Evolutionary conservation across 768 basidiomycete species (phyloP).

Genomic region (Neoboletus subvelutipes): DNA sequence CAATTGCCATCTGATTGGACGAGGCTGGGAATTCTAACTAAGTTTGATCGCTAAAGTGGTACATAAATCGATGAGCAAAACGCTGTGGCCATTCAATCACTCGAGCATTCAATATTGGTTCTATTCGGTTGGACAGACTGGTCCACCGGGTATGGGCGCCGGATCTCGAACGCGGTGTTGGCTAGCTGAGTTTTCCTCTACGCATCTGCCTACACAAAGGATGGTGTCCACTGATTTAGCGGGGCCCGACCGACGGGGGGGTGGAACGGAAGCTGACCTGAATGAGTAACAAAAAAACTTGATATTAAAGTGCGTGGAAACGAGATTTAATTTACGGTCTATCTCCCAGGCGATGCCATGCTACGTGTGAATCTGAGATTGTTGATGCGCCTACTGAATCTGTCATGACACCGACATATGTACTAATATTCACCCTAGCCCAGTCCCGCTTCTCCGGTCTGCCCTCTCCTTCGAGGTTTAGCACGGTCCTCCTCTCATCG

Average conservation of each 20-base stretch:
- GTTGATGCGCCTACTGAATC: constrained; percentile 15
- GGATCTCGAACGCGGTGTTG: neutral
- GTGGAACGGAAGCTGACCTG: neutral
- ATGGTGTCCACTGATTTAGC: neutral
- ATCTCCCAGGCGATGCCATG: constrained; percentile 24
- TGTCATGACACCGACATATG: constrained; percentile 11
- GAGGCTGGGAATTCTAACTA: neutral
- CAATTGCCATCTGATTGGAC: constrained; percentile 6
- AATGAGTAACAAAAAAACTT: constrained; percentile 1
- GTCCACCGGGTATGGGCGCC: too few relatives aligned
- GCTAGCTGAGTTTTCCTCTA: neutral
- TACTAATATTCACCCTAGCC: constrained; percentile 3
- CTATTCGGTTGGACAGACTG: neutral
- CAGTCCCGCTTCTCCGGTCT: neutral
- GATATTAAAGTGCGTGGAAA: constrained; percentile 10
- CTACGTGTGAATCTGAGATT: constrained; percentile 19
- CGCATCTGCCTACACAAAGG: neutral
- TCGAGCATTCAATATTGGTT: neutral
- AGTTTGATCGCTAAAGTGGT: neutral
- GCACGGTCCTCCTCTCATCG: neutral
- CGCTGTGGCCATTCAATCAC: neutral
- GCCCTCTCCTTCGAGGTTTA: constrained; percentile 9
- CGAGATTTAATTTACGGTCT: constrained; percentile 17
- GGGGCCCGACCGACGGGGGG: neutral
- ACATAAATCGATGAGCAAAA: neutral